Conservation (phyloP, 441 rosid species). For the Pelargonium cotyledonis region DNA sequence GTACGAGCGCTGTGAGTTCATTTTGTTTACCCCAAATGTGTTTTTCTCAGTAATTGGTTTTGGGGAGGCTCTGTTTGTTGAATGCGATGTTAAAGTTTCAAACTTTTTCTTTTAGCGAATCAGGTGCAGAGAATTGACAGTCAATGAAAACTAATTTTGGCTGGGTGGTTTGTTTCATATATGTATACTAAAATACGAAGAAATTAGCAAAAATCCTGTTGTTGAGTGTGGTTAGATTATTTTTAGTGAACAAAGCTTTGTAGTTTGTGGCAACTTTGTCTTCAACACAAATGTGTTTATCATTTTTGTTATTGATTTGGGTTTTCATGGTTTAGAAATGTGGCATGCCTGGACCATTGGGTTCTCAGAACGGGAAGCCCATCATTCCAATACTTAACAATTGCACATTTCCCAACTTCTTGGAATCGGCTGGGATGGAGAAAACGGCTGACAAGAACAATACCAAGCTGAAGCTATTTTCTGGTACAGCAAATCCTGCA, state of each 20-base stretch:
- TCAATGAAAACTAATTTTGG: too few species aligned
- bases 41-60: too few species aligned
- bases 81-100: too few species aligned
- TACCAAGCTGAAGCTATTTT: slow-evolving; percentile 51
- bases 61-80: too few species aligned
- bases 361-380: slow-evolving; percentile 48
- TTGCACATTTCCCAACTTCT: slow-evolving; percentile 45
- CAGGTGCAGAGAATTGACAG: too few species aligned
- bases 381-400: slow-evolving; percentile 41
- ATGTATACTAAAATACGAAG: too few species aligned
- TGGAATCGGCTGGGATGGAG: slow-evolving; percentile 48
- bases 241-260: not conserved
- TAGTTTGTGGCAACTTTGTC: not conserved
- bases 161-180: too few species aligned
- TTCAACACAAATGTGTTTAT: not conserved
- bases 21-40: too few species aligned
- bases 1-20: not conserved
- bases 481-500: slow-evolving; percentile 64
- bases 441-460: slow-evolving; percentile 33
- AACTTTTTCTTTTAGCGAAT: too few species aligned
- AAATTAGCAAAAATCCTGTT: too few species aligned
- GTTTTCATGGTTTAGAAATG: slow-evolving; percentile 43
- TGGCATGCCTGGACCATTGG: slow-evolving; percentile 41
- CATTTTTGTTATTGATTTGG: not conserved
- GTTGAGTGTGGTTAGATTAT: not conserved